Evolutionary conservation across 257 asterid genomes (phyloP), one percentile per base, ranked within the genome.

Genomic region (Solanum chmielewskii): DNA sequence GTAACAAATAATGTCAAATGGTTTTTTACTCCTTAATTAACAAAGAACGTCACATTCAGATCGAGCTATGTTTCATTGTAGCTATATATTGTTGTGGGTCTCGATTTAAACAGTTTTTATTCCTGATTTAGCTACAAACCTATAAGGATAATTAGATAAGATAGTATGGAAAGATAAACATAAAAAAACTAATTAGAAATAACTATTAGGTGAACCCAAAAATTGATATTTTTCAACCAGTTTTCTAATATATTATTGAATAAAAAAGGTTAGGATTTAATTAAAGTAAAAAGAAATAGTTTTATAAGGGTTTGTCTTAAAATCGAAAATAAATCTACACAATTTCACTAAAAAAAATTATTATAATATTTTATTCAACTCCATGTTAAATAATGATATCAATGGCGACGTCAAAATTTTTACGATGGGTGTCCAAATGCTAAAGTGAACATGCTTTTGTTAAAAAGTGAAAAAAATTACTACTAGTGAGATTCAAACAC

Each of bases 381-480:
- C n/a, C 0, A 20, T 59, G 66, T 59, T 59, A 8, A 59, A 20
- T 59, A 59, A 1, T 5, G 5, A 59, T 2, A 37, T 37, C 7
- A 5, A 37, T 37, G 7, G 7, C 7, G 39, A 6, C 6, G 39
- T 37, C 39, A 37, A 1, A 37, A 37, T 37, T 37, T 37, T 37
- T 1, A 37, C 1, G 0, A 4, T 1, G 39, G 1, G 1, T 37
- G 7, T 37, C 2, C 39, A 5, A 6, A 37, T 37, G 6, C 39
- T 37, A 37, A 37, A 37, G 7, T 37, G 7, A 37, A 37, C 6
- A 3, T 33, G 35, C 35, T 33, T 0, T 33, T 33, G 35, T 33
- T 33, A 33, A 33, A 33, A 33, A 33, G 35, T 33, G 35, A 33
- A 33, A 33, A 33, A 33, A 33, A 33, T 4, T 33, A 4, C 5